These are phyloP conservation scores for Nitzschia inconspicua DNA, from an alignment of 108 stramenopile genomes.

Conservation along the genomic window DNA sequence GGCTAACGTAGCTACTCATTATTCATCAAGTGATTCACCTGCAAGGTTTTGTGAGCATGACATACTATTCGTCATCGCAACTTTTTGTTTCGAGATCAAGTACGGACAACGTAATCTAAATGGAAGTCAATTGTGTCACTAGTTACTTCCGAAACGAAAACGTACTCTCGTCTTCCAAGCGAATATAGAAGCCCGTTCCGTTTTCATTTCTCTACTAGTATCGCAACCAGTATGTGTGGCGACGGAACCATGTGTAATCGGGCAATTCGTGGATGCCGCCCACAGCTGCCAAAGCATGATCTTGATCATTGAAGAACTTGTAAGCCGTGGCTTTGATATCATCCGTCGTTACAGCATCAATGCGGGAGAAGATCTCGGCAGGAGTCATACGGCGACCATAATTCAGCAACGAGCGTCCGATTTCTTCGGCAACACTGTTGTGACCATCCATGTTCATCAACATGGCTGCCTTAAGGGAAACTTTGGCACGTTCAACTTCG, in stretches of 20 bases:
- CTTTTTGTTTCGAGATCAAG: too few relatives aligned
- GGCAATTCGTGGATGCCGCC: conserved; percentile 98
- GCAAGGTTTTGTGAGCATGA: too few relatives aligned
- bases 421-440: conserved; percentile 96
- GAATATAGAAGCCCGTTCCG: too few relatives aligned
- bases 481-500: conserved; percentile 95
- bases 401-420: conserved; percentile 97
- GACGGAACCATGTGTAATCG: conserved; percentile 83
- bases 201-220: conserved; percentile 53
- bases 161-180: too few relatives aligned
- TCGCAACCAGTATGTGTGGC: conserved; percentile 80
- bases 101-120: too few relatives aligned
- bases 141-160: too few relatives aligned
- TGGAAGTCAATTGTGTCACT: too few relatives aligned
- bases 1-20: too few relatives aligned
- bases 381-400: conserved; percentile 98
- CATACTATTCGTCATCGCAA: too few relatives aligned
- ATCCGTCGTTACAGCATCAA: conserved; percentile 90
- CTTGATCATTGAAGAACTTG: conserved; percentile 93
- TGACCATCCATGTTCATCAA: conserved; percentile 96
- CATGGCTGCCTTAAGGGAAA: conserved; percentile 96
- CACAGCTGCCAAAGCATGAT: conserved; percentile 97
- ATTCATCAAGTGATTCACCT: too few relatives aligned
- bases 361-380: conserved; percentile 95
- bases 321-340: conserved; percentile 91